Evolutionary conservation across 1,284 basidiomycete genomes (phyloP), one percentile per base, ranked within the genome.

Genomic region (Amylostereum chailletii): DNA sequence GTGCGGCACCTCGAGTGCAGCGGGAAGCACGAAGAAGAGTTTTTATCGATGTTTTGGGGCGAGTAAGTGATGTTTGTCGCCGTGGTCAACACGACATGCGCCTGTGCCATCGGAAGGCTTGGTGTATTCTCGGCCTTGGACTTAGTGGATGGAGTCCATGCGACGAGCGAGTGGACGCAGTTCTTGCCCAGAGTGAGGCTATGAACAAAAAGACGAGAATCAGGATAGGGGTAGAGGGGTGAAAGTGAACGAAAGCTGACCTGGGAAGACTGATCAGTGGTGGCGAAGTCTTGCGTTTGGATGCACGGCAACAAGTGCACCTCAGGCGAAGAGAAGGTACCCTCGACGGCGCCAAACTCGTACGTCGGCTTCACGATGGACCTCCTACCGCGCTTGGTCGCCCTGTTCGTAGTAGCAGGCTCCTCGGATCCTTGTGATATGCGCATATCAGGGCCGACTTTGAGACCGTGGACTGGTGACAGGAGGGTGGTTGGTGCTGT

Each of bases 171-270:
- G 46, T 77, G 73, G 7, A 74, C 53, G 19, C 75, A 75, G 52
- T 79, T 78, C 59, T 78, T 80, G 40, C 79, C 79, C 42, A 86
- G 76, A 55, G 79, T 72, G 46, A 86, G 70, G 56, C 84, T 88
- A 51, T 26, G 5, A 51, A 31, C 19, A 26, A 43, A 41, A 27
- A 19, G 7, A 0, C 42, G n/a, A n/a, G n/a, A n/a, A n/a, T n/a
- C n/a, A n/a, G n/a, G n/a, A n/a, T n/a, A n/a, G n/a, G n/a, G n/a
- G n/a, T n/a, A n/a, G n/a, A n/a, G n/a, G n/a, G n/a, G n/a, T n/a
- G n/a, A n/a, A n/a, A n/a, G n/a, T 43, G 30, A 44, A 36, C 43
- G 47, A 54, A 53, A 43, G 42, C 11, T 7, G 11, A 79, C 81
- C 79, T 82, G 3, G 81, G 77, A 48, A 84, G 65, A 64, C 81